These are phyloP conservation scores for Pseudogymnoascus sp. DNA, from an alignment of 2,329 filamentous ascomycete genomes.

Conservation along the genomic window DNA sequence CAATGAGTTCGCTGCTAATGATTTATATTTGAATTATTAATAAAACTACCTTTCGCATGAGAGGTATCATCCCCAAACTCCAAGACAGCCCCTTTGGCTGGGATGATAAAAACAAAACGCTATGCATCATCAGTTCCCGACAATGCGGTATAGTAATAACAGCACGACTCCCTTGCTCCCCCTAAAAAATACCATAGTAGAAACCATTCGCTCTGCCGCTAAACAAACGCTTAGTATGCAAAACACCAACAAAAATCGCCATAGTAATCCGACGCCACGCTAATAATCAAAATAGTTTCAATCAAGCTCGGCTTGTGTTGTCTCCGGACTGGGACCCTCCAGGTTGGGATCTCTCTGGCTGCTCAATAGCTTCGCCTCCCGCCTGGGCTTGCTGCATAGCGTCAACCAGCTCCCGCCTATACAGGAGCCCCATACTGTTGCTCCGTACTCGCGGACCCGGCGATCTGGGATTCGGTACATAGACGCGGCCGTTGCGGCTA, in stretches of 20 bases:
- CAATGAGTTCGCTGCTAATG: not conserved
- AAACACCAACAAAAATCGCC: not conserved
- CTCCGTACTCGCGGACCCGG: constrained; percentile 24
- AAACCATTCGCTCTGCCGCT: not conserved
- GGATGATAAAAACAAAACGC: not conserved
- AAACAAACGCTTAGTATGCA: not conserved
- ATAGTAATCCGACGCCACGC: not conserved
- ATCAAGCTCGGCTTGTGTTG: not conserved
- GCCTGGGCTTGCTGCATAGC: not conserved
- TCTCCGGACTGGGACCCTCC: not conserved
- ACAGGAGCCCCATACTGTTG: constrained; percentile 30
- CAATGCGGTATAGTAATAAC: not conserved
- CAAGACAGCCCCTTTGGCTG: not conserved
- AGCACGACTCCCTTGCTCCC: not conserved
- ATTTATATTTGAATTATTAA: not conserved
- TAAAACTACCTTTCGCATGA: not conserved
- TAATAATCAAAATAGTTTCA: not conserved
- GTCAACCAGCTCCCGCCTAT: constrained; percentile 8
- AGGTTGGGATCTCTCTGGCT: not conserved
- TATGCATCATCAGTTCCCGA: not conserved
- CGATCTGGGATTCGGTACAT: constrained; percentile 26
- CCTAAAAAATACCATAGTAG: not conserved
- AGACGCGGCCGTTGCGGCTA: constrained; percentile 20
- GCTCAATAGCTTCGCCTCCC: not conserved
- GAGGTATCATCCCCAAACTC: constrained; percentile 2